Evolutionary conservation across 192 early-diverging fungal species (phyloP).

Genomic region (Paraglomus occultum): DNA sequence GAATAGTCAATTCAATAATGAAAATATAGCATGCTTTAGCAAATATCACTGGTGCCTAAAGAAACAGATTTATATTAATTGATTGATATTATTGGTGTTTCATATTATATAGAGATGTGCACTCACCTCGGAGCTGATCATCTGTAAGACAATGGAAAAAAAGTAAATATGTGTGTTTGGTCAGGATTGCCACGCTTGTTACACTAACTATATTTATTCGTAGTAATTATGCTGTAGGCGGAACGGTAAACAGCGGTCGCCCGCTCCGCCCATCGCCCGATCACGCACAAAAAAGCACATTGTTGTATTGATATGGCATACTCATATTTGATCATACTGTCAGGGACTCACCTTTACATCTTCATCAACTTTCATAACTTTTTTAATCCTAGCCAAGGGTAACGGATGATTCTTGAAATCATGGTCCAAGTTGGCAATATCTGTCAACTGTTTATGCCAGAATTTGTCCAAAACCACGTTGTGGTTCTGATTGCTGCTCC

Average conservation of each 20-base stretch:
- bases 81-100: background rate
- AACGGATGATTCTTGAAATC: conserved; percentile 92
- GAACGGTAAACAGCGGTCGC: no score
- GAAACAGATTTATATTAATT: conserved; percentile 25
- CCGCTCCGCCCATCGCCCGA: background rate
- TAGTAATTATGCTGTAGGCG: no score
- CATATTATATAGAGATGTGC: background rate
- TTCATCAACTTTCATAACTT: conserved; percentile 98
- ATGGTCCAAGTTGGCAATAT: conserved; percentile 62
- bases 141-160: conserved; percentile 34
- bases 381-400: conserved; percentile 94
- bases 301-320: background rate
- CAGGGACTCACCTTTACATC: conserved; percentile 74
- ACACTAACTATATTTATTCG: background rate
- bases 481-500: background rate
- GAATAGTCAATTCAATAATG: conserved; percentile 82
- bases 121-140: conserved; percentile 58
- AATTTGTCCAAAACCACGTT: conserved; percentile 48
- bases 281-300: background rate
- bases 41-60: conserved; percentile 87
- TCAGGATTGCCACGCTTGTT: background rate
- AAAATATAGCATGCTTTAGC: conserved; percentile 98
- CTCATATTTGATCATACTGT: background rate
- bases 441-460: conserved; percentile 67
- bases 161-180: background rate